Evolutionary conservation across 2,329 filamentous ascomycete species (phyloP), one percentile per base, ranked within the genome.

Genomic region (Leptodontidium sp.): DNA sequence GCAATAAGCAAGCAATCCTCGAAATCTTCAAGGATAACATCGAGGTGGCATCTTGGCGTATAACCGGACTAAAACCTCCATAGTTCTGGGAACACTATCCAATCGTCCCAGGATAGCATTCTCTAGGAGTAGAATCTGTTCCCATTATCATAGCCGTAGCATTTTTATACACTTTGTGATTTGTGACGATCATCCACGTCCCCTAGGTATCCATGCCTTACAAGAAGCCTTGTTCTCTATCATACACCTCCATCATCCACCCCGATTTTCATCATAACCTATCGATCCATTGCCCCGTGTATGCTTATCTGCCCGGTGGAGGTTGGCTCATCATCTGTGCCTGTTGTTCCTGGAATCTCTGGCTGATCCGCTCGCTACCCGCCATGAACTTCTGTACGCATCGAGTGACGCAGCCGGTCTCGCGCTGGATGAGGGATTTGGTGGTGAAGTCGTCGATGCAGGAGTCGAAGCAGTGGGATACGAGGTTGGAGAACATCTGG

Each of bases 371-470:
- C 82, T 96, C 93, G 73, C 93, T 93, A 72, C 91, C 91, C 81
- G 97, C 96, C 86, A 98, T 91, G 82, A 93, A 93, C 86, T 99
- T 99, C 83, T 96, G 92, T 71, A 98, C 94, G 83, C 96, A 99
- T 77, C 94, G 92, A 84, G 93, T 90, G 78, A 98, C 90, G 84
- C 96, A 99, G 80, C 92, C 91, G 78, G 92, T 92, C 84, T 99
- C 96, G 80, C 93, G 91, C 75, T 90, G 88, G 72, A 92, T 91
- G 74, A 99, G 89, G 61, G 93, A 93, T 85, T 98, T 98, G 84
- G 94, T 97, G 78, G 94, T 97, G 88, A 99, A 99, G 86, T 98
- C 94, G 82, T 94, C 95, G 83, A 99, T 89, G 86, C 96, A 99
- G 82, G 96, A 91, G 80, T 93, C 91, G 87, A 99, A 99, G 89